Conservation (phyloP, 1,284 basidiomycete genomes). For the Boletellus sp. region DNA sequence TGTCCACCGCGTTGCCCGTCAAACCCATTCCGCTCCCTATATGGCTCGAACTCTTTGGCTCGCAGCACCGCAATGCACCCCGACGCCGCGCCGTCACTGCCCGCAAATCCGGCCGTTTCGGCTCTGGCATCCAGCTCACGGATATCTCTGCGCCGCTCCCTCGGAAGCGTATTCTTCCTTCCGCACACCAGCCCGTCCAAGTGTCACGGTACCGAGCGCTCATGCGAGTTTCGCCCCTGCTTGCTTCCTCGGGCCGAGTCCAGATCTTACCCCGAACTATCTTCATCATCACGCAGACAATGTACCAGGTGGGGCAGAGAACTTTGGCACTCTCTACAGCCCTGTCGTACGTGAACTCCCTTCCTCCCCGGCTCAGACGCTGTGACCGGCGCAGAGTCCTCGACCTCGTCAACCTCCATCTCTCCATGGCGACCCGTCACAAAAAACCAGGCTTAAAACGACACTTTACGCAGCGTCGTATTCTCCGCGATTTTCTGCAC, state of each 20-base stretch:
- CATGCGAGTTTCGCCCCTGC: constrained; percentile 31
- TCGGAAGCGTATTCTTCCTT: constrained; percentile 18
- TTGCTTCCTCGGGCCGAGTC: constrained; percentile 25
- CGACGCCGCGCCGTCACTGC: constrained; percentile 21
- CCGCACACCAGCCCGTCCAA: constrained; percentile 8
- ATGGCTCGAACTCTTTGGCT: constrained; percentile 53
- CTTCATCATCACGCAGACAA: constrained; percentile 35
- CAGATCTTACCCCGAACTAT: constrained; percentile 37
- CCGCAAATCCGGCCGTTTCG: background rate
- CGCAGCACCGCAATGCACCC: constrained; percentile 33
- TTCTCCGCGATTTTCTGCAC: constrained; percentile 42
- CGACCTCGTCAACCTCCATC: constrained; percentile 46
- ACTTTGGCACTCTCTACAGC: constrained; percentile 40
- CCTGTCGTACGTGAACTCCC: constrained; percentile 40
- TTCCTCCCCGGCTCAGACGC: constrained; percentile 38
- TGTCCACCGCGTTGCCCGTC: background rate
- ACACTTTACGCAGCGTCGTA: constrained; percentile 34
- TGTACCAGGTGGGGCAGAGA: constrained; percentile 35
- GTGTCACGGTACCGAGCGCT: constrained; percentile 26
- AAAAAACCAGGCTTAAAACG: constrained; percentile 35
- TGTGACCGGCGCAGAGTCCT: constrained; percentile 35
- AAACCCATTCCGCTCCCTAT: constrained; percentile 39
- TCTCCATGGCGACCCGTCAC: constrained; percentile 36
- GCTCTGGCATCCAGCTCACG: background rate
- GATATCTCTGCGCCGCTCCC: background rate